Evolutionary conservation across 495 filamentous ascomycete genomes (phyloP), one percentile per base, ranked within the genome.

Genomic region (Xylaria acuta): DNA sequence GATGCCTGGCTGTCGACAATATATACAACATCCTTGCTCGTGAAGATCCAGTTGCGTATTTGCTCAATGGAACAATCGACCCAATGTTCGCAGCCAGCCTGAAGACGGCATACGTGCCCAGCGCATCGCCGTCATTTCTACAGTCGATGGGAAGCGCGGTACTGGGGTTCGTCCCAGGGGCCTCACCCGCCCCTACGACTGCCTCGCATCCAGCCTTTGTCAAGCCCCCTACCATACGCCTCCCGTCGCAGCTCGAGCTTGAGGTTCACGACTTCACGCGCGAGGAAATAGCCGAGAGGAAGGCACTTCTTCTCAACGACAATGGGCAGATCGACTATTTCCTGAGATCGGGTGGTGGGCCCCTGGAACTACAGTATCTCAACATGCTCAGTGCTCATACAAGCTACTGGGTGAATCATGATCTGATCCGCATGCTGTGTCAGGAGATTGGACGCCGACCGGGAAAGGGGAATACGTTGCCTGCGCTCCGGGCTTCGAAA

Each of bases 341-440:
- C 71, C 81, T 99, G 4, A 88, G 88, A 54, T 92, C 92, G 54
- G 92, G 93, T 0, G 89, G 92, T 27, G 93, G 95, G 0, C 88
- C 94, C 5, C 84, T 98, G 36, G 95, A 97, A 81, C 93, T 97
- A 65, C 95, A 98, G 84, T 99, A 99, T 79, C 80, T 98, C 5
- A 97, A 97, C 74, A 99, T 99, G 95, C 81, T 99, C 71, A 92
- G 94, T 69, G 96, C 96, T n/a, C 96, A 99, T 81, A 94, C 92
- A 70, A 93, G 92, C 72, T 99, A 99, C 76, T 98, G 96, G 96
- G 87, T 88, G 12, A 89, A 91, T 74, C 86, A 87, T 69, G 96
- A 98, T 78, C 93, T 98, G 81, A 90, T 96, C 32, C 82, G 95
- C 47, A 90, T 98, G 77, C 77, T 98, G 65, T 95, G 97, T 25